Evolutionary conservation across 2,329 filamentous ascomycete genomes (phyloP).

Genomic region (Colletotrichum gigasporum): DNA sequence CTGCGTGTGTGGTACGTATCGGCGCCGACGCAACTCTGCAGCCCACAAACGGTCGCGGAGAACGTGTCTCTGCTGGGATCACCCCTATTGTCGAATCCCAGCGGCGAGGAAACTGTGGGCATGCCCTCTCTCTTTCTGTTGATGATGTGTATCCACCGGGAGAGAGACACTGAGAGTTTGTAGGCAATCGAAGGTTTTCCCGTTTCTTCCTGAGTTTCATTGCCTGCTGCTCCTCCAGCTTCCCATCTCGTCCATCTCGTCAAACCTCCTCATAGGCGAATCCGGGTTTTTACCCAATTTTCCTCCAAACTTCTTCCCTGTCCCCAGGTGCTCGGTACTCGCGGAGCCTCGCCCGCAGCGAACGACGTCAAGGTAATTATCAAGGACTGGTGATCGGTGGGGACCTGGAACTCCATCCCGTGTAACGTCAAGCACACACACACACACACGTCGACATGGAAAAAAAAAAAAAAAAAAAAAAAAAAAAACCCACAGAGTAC

Average conservation of each 20-base stretch:
- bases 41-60: constrained; percentile 16
- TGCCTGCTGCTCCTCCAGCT: constrained; percentile 3
- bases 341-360: constrained; percentile 23
- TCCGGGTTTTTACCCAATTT: constrained; percentile 23
- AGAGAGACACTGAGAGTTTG: constrained; percentile 23
- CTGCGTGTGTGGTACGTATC: constrained; percentile 7
- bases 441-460: neutral
- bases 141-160: neutral
- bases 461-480: too few species aligned
- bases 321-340: constrained; percentile 25
- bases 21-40: neutral
- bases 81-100: constrained; percentile 4
- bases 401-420: neutral
- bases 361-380: constrained; percentile 31
- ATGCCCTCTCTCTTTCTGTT: neutral
- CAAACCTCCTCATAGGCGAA: neutral
- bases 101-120: constrained; percentile 2
- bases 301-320: constrained; percentile 3
- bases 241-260: neutral
- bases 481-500: too few species aligned
- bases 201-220: neutral
- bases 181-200: neutral
- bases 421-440: constrained; percentile 20
- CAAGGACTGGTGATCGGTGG: constrained; percentile 31
- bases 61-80: constrained; percentile 27